Evolutionary conservation across 371 early-diverging fungal species (phyloP).

Genomic region (Syncephalastrum sp.): DNA sequence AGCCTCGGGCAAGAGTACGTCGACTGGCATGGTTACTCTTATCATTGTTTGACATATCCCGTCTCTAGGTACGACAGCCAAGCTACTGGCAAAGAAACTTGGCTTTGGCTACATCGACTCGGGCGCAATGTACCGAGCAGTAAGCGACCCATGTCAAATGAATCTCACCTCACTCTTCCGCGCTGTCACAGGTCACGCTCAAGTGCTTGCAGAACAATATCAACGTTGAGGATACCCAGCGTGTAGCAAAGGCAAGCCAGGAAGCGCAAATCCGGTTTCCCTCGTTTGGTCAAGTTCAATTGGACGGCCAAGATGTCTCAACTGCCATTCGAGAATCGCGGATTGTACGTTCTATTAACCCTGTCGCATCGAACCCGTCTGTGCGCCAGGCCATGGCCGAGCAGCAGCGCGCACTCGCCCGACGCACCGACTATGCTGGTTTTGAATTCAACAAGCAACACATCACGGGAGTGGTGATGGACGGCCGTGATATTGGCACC

Average conservation of each 20-base stretch:
- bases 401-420: conserved; percentile 56
- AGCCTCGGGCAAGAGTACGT: conserved; percentile 88
- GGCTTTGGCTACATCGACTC: conserved; percentile 85
- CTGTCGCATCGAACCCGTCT: conserved; percentile 65
- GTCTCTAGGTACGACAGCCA: conserved; percentile 70
- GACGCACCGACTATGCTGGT: conserved; percentile 18
- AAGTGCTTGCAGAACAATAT: conserved; percentile 47
- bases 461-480: conserved; percentile 80
- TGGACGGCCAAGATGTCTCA: conserved; percentile 72
- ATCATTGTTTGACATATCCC: conserved; percentile 10
- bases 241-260: conserved; percentile 28
- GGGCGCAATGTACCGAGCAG: conserved; percentile 69
- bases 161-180: too few species aligned
- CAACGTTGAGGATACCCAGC: conserved; percentile 28
- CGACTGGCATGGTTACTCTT: background rate
- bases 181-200: conserved; percentile 48
- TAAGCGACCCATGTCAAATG: conserved; percentile 16
- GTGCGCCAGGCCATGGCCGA: conserved; percentile 66
- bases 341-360: conserved; percentile 66
- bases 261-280: conserved; percentile 28
- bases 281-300: conserved; percentile 39
- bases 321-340: conserved; percentile 60
- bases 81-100: conserved; percentile 67
- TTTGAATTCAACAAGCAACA: conserved; percentile 17
- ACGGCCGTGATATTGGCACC: conserved; percentile 94